Percentiles rank a stretch among this genome's conserved stretches.
Conservation (phyloP, 23 red algal genomes). For the Gracilariopsis chorda region DNA sequence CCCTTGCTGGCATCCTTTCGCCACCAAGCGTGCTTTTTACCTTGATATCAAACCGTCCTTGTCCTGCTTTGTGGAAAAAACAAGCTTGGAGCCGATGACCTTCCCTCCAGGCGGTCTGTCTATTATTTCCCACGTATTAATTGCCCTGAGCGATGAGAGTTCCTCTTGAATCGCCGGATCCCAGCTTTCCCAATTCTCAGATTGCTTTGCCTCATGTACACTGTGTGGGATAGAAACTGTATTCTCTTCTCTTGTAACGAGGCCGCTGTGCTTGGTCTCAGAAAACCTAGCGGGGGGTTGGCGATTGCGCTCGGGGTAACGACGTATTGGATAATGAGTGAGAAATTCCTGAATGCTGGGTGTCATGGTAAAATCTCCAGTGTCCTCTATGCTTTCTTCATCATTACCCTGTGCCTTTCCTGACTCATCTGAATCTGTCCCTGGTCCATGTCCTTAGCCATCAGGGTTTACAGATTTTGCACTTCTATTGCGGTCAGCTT, state of each 20-base stretch:
- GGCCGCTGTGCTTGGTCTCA: too few species aligned
- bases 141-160: background rate
- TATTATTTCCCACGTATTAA: background rate
- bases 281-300: background rate
- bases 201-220: background rate
- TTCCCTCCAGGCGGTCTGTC: background rate
- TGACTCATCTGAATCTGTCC: too few species aligned
- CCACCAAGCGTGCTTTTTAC: conserved; percentile 11
- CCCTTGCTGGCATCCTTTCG: conserved; percentile 7
- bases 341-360: too few species aligned
- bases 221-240: too few species aligned
- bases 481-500: too few species aligned
- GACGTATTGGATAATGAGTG: background rate
- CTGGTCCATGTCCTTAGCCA: too few species aligned
- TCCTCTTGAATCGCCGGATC: background rate
- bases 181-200: background rate
- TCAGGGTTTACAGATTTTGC: too few species aligned
- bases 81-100: background rate
- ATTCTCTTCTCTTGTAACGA: background rate
- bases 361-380: too few species aligned
- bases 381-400: too few species aligned
- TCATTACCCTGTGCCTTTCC: too few species aligned
- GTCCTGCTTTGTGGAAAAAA: background rate
- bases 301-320: background rate
- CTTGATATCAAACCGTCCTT: background rate